These are phyloP conservation scores for Aspergillus transmontanensis DNA, from an alignment of 2,329 filamentous ascomycete genomes.

Conservation along the genomic window DNA sequence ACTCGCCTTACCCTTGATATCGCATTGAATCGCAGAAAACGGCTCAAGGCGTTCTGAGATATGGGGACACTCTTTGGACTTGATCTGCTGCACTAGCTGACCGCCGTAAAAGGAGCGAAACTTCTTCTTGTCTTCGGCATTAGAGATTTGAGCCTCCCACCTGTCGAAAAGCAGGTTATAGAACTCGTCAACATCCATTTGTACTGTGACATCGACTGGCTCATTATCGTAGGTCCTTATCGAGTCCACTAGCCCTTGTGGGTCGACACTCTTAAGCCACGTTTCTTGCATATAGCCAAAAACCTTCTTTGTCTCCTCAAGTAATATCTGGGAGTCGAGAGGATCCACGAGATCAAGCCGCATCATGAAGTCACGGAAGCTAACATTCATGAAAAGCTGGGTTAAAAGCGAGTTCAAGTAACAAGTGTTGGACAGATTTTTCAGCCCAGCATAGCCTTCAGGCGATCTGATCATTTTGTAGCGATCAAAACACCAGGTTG, in stretches of 20 bases:
- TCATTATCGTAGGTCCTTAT: slow-evolving; percentile 83
- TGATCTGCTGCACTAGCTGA: slow-evolving; percentile 89
- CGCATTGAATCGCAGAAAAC: slow-evolving; percentile 93
- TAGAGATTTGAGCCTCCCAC: slow-evolving; percentile 79
- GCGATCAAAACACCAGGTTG: slow-evolving; percentile 65
- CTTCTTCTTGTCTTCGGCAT: slow-evolving; percentile 66
- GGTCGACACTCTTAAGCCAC: slow-evolving; percentile 72
- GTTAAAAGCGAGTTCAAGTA: slow-evolving; percentile 95
- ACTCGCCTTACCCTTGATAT: slow-evolving; percentile 86
- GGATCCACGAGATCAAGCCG: slow-evolving; percentile 59
- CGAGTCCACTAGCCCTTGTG: slow-evolving; percentile 69
- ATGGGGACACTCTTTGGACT: slow-evolving; percentile 90
- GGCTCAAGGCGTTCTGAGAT: slow-evolving; percentile 88
- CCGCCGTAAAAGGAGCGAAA: slow-evolving; percentile 89
- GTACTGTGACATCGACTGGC: slow-evolving; percentile 80
- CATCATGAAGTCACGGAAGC: slow-evolving; percentile 84
- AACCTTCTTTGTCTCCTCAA: slow-evolving; percentile 76
- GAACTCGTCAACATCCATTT: slow-evolving; percentile 99
- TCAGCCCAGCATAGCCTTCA: slow-evolving; percentile 85
- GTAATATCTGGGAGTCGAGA: slow-evolving; percentile 63
- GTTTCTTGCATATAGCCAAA: slow-evolving; percentile 88
- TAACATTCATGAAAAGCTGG: slow-evolving; percentile 93
- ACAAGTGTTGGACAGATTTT: slow-evolving; percentile 92
- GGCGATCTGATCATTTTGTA: slow-evolving; percentile 69
- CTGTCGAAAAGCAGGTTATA: slow-evolving; percentile 92